Evolutionary conservation across 257 asterid species (phyloP).

Genomic region (Solanum medicagineum): DNA sequence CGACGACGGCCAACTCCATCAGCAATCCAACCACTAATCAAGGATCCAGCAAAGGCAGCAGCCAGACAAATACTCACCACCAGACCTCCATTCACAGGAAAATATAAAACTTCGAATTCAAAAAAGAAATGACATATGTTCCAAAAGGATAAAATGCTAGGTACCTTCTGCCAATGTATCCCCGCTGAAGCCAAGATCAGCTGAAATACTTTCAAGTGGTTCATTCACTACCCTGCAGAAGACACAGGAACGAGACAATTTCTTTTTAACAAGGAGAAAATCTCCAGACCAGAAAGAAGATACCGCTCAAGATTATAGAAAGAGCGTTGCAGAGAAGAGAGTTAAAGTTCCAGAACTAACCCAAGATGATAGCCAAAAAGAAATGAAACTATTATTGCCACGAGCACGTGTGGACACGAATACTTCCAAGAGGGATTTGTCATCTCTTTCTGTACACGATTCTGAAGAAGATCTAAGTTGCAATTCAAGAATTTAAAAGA

Average conservation of each 20-base stretch:
- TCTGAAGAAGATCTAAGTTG: slow-evolving; percentile 35
- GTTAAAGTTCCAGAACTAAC: slow-evolving; percentile 29
- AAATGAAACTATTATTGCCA: slow-evolving; percentile 65
- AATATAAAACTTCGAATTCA: neutral
- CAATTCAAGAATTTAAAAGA: neutral
- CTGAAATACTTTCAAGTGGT: slow-evolving; percentile 86
- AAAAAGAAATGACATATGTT: neutral
- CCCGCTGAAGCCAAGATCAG: slow-evolving; percentile 83
- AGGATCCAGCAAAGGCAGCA: slow-evolving; percentile 84
- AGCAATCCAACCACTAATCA: slow-evolving; percentile 81
- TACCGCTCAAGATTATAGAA: neutral
- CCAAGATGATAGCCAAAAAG: slow-evolving; percentile 96
- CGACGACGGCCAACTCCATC: slow-evolving; percentile 81
- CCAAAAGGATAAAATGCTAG: neutral
- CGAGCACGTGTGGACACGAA: slow-evolving; percentile 78
- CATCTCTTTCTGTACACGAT: slow-evolving; percentile 27
- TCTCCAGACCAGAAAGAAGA: neutral
- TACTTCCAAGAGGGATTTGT: slow-evolving; percentile 75
- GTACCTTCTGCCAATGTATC: slow-evolving; percentile 71
- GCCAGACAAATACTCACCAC: slow-evolving; percentile 87
- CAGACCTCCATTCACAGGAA: slow-evolving; percentile 39
- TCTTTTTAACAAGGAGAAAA: neutral
- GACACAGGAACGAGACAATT: neutral
- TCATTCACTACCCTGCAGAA: slow-evolving; percentile 75
- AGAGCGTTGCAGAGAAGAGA: neutral